These are phyloP conservation scores for Mycogone perniciosa DNA, from an alignment of 2,329 filamentous ascomycete genomes.

Conservation along the genomic window DNA sequence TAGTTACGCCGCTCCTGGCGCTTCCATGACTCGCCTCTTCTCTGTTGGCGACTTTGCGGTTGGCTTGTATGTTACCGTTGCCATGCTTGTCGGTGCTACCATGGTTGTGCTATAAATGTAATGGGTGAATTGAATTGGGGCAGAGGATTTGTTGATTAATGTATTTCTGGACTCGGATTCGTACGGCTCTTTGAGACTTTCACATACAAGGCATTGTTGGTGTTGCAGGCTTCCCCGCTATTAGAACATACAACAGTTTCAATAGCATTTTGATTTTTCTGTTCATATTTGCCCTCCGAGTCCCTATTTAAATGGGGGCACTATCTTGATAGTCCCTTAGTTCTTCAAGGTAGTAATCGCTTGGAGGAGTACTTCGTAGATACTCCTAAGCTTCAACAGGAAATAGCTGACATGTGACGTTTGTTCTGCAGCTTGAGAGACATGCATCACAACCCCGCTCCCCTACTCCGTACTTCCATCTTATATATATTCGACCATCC, in stretches of 20 bases:
- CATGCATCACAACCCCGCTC: too few species aligned
- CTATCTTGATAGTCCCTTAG: too few species aligned
- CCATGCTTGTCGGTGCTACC: conserved; percentile 44
- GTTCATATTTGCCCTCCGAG: neutral
- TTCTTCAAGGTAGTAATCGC: too few species aligned
- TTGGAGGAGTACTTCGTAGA: too few species aligned
- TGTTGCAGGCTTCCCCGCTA: conserved; percentile 6
- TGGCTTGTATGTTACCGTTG: conserved; percentile 46
- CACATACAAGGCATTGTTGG: conserved; percentile 7
- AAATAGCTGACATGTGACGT: too few species aligned
- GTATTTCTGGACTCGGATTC: conserved; percentile 3
- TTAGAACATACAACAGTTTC: neutral
- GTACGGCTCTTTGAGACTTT: conserved; percentile 1
- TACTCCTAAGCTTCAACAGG: too few species aligned
- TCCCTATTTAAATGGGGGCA: too few species aligned
- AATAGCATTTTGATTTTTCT: conserved; percentile 11
- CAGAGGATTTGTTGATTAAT: neutral
- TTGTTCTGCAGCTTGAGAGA: too few species aligned
- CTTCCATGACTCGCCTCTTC: conserved; percentile 34
- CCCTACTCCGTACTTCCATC: too few species aligned
- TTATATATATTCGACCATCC: too few species aligned
- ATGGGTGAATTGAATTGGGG: conserved; percentile 5
- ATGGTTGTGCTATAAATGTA: conserved; percentile 47
- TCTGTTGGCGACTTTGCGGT: conserved; percentile 42
- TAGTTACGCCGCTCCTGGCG: conserved; percentile 32